Evolutionary conservation across 768 basidiomycete species (phyloP).

Genomic region (Exidia glandulosa): DNA sequence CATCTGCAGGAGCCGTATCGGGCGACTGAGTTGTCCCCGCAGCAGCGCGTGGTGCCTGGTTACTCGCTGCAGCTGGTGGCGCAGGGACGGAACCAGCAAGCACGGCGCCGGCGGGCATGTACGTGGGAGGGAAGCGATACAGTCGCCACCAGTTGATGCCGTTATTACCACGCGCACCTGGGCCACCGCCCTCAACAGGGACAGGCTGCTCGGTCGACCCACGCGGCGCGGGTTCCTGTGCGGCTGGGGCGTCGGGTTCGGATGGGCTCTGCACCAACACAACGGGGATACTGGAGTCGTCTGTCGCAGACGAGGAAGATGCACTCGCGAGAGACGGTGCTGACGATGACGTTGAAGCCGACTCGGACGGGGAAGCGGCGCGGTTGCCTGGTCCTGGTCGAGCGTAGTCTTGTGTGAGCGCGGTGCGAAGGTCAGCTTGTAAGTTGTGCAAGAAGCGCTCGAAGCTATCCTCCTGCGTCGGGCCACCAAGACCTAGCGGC

Average conservation of each 20-base stretch:
- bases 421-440: slow-evolving; percentile 58
- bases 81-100: neutral
- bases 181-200: too few species aligned
- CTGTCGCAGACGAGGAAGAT: neutral
- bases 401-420: slow-evolving; percentile 35
- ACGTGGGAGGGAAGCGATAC: slow-evolving; percentile 69
- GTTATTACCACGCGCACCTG: slow-evolving; percentile 20
- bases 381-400: neutral
- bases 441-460: slow-evolving; percentile 73
- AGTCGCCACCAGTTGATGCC: slow-evolving; percentile 74
- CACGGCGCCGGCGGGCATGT: slow-evolving; percentile 19
- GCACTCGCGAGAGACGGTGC: neutral
- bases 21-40: slow-evolving; percentile 6
- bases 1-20: slow-evolving; percentile 3
- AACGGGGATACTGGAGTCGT: neutral
- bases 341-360: neutral
- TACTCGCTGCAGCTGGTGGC: slow-evolving; percentile 3
- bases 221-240: too few species aligned
- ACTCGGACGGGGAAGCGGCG: neutral
- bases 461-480: slow-evolving; percentile 26
- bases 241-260: neutral
- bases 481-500: neutral
- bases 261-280: neutral
- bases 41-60: slow-evolving; percentile 10
- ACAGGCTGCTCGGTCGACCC: slow-evolving; percentile 8